phyloP scores from a whole-genome alignment of 2,329 filamentous ascomycete species.

The Cytospora paraplurivora region DNA sequence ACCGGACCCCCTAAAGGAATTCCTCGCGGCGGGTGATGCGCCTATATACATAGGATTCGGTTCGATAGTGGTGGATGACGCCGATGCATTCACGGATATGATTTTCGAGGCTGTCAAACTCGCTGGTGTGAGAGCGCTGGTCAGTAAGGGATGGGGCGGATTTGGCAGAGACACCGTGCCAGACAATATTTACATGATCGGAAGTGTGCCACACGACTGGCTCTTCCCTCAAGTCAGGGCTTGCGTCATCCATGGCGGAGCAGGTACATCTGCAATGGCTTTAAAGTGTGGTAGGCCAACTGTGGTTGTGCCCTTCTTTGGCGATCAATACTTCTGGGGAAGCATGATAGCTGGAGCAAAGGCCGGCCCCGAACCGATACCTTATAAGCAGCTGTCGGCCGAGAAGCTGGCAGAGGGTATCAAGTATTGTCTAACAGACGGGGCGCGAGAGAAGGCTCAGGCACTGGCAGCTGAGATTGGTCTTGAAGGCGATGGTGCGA shows the following conservation, averaged over 20 bases:
- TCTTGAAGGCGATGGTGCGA: slow-evolving; percentile 66
- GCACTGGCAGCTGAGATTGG: slow-evolving; percentile 64
- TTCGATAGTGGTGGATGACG: slow-evolving; percentile 74
- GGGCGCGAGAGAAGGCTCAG: slow-evolving; percentile 59
- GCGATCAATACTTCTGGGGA: slow-evolving; percentile 80
- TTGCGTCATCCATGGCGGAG: slow-evolving; percentile 76
- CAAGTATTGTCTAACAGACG: slow-evolving; percentile 63
- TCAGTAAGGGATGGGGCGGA: slow-evolving; percentile 77
- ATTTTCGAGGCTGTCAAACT: slow-evolving; percentile 69
- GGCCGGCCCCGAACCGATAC: slow-evolving; percentile 67
- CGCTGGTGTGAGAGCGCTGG: slow-evolving; percentile 69
- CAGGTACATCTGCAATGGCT: slow-evolving; percentile 74
- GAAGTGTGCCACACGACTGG: slow-evolving; percentile 77
- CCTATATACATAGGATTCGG: slow-evolving; percentile 78
- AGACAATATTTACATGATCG: slow-evolving; percentile 70
- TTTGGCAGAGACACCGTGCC: slow-evolving; percentile 62
- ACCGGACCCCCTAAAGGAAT: slow-evolving; percentile 55
- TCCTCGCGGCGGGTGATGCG: slow-evolving; percentile 56
- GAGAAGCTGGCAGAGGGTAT: slow-evolving; percentile 72
- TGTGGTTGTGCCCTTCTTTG: slow-evolving; percentile 79
- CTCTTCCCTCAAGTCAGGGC: slow-evolving; percentile 68
- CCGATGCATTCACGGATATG: slow-evolving; percentile 67
- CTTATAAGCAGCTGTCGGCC: slow-evolving; percentile 66
- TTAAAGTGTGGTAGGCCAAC: slow-evolving; percentile 72
- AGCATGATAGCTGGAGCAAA: slow-evolving; percentile 64